Evolutionary conservation across 1,284 basidiomycete genomes (phyloP), one percentile per base, ranked within the genome.

Genomic region (Sporisorium sorghi): DNA sequence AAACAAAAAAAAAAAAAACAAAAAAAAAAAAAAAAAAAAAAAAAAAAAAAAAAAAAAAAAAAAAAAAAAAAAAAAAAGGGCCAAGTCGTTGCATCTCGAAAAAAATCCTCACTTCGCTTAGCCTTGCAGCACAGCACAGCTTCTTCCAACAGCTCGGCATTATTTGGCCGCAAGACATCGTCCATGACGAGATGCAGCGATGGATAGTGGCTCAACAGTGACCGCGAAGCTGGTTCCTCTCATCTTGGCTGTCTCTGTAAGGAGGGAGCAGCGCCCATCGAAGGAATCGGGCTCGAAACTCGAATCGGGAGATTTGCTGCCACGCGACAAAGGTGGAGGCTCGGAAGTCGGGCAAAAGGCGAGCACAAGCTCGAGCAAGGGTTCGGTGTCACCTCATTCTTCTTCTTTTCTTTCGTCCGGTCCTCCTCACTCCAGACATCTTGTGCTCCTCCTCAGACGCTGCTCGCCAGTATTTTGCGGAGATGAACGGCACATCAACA

Each of bases 311-410:
- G 57, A 59, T 58, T 26, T 37, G 35, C 8, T 21, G 30, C 56
- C 56, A 59, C 47, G 55, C 23, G 21, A 33, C 12, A 35, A 12
- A 17, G 40, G 67, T 64, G 67, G 67, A 69, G 67, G 67, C 32
- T 48, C 23, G 47, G 51, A 48, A 44, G 37, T 33, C 39, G 46
- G 50, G 17, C 30, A 39, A 24, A 44, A 48, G 30, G n/a, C 15
- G 26, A 21, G 44, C 56, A 49, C 32, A 19, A 30, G 33, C n/a
- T 33, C 37, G 12, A 47, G 39, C 44, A 40, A 21, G 35, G 50
- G 28, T 42, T 23, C 32, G 37, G 61, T 55, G 52, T 47, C 53
- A 43, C 52, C 43, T 40, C 46, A 17, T 26, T 39, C 32, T 58
- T 62, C 59, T 21, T 43, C 28, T 35, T 28, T 40, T 9, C 23